A percentile compares a stretch with the other conserved stretches of the same genome.
phyloP scores from a whole-genome alignment of 78 protist genomes.

The Dictyostelium intermedium region DNA sequence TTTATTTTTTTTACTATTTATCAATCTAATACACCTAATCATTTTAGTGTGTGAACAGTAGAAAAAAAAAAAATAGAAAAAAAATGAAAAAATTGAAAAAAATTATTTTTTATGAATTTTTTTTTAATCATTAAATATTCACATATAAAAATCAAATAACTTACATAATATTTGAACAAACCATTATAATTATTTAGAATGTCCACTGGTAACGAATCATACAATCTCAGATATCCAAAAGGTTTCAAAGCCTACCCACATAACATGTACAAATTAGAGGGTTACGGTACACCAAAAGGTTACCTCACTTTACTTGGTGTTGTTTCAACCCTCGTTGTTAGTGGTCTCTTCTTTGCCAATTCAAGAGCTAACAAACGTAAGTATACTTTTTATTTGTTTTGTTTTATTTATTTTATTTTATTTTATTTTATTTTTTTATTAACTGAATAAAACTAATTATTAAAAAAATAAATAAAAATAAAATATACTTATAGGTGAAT shows the following conservation, averaged over 20 bases:
- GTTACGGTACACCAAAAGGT: conserved; percentile 74
- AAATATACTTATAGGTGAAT: conserved; percentile 26
- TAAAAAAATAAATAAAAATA: background rate
- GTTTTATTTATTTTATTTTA: too few relatives aligned
- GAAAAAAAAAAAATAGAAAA: too few relatives aligned
- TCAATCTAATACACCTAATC: too few relatives aligned
- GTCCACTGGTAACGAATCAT: conserved; percentile 20
- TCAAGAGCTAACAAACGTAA: background rate
- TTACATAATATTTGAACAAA: background rate
- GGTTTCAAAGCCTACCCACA: conserved; percentile 72
- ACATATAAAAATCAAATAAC: background rate
- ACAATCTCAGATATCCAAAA: conserved; percentile 37
- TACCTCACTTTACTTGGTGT: conserved; percentile 58
- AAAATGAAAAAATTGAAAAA: background rate
- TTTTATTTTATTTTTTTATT: too few relatives aligned
- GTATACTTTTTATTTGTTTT: background rate
- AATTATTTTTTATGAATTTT: background rate
- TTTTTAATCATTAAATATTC: background rate
- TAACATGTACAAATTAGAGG: conserved; percentile 37
- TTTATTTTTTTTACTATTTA: too few relatives aligned
- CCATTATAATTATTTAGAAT: background rate
- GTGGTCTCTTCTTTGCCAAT: background rate
- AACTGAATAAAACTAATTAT: background rate
- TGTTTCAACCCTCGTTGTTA: conserved; percentile 13
- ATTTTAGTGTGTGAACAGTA: too few relatives aligned